Evolutionary conservation across 2,329 filamentous ascomycete genomes (phyloP), one percentile per base, ranked within the genome.

Genomic region (Xylaria sp.): DNA sequence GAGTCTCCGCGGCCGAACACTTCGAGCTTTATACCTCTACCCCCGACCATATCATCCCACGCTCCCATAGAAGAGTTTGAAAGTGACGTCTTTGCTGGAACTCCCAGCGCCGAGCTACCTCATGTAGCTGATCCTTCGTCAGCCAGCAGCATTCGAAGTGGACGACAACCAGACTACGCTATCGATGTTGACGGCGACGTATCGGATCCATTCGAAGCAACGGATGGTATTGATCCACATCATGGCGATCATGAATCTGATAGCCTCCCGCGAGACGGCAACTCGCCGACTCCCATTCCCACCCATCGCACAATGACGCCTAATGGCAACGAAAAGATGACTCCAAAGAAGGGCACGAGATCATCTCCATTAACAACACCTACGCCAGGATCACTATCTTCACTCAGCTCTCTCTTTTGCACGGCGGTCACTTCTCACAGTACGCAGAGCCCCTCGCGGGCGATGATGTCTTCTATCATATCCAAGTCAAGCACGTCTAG

Each of bases 121-220:
- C 76, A 70, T 37, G 46, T 75, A 2, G 69, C 68, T 5, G 44
- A 71, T 1, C 70, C 70, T 23, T 80, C 79, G 0, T 78, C 79
- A 19, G 71, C 71, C 8, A 76, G 75, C 60, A 85, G 79, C 66
- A 70, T 77, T 65, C 76, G 47, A 61, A 85, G 79, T 67, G 83
- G 83, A 23, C 78, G 81, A 13, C 84, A 86, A 59, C 79, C 79
- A 3, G 81, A 83, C 58, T 78, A 77, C 4, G 71, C 76, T 11
- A 76, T 77, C 53, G 75, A 78, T 35, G 70, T 74, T 38, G 74
- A 75, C 38, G 62, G 66, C 17, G 70, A 62, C 11, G 60, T 67
- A 8, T 56, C 59, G 3, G 68, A 76, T 3, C 72, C 74, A 0
- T 66, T 74, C n/a, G 40, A 48, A 8, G 55, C 60, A 15, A 57